These are phyloP conservation scores for Saksenaea oblongispora DNA, from an alignment of 371 early-diverging fungal species.

Conservation along the genomic window DNA sequence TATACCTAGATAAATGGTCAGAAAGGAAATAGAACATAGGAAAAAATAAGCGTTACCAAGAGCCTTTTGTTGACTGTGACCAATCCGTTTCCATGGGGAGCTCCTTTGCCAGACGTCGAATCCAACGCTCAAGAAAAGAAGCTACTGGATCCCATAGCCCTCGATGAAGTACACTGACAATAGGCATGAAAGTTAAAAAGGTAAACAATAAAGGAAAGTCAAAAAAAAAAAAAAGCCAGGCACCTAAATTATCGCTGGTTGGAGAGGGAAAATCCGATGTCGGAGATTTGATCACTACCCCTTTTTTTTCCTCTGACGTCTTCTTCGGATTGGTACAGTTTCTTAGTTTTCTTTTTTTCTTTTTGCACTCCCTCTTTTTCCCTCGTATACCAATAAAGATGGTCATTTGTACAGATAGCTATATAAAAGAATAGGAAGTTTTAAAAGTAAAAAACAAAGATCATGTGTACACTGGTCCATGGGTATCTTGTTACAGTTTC, in stretches of 20 bases:
- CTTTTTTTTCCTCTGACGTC: not conserved
- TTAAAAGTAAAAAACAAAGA: too few species aligned
- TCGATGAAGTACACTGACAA: constrained; percentile 4
- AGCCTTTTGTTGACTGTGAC: constrained; percentile 52
- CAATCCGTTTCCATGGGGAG: constrained; percentile 59
- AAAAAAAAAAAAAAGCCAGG: not conserved
- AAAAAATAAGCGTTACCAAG: constrained; percentile 42
- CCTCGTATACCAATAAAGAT: too few species aligned
- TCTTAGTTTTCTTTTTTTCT: not conserved
- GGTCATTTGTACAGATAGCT: too few species aligned
- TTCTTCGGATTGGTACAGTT: not conserved
- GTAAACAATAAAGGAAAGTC: not conserved
- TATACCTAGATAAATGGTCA: constrained; percentile 43
- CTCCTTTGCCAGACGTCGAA: constrained; percentile 49
- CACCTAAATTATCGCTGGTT: not conserved
- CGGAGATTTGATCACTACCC: not conserved
- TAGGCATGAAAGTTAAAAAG: not conserved
- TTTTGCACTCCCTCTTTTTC: too few species aligned
- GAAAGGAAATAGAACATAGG: not conserved
- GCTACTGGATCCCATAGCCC: constrained; percentile 28
- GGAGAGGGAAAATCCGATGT: not conserved
- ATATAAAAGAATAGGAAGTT: too few species aligned
- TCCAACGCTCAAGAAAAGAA: constrained; percentile 32
- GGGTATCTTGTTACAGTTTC: not conserved
- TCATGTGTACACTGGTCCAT: too few species aligned